phyloP scores from a whole-genome alignment of 1,284 basidiomycete genomes.

The Cryptococcus hybrid region DNA sequence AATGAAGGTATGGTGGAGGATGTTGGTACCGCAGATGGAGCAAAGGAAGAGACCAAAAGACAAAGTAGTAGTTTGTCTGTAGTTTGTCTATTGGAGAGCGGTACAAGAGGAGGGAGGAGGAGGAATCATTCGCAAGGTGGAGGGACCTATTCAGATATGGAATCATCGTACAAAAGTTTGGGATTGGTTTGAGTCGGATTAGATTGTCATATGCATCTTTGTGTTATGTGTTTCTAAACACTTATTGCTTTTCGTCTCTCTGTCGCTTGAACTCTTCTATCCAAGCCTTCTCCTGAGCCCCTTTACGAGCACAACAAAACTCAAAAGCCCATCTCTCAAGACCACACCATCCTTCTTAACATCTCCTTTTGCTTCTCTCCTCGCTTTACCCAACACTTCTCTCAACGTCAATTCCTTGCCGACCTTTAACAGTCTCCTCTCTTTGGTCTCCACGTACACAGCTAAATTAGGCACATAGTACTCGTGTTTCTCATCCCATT shows the following conservation, averaged over 20 bases:
- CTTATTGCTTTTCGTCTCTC: conserved; percentile 33
- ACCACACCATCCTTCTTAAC: conserved; percentile 71
- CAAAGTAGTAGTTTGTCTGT: conserved; percentile 23
- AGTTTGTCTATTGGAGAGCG: neutral
- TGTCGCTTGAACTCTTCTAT: conserved; percentile 80
- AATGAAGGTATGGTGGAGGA: conserved; percentile 45
- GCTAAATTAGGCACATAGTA: conserved; percentile 67
- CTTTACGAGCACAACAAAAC: conserved; percentile 80
- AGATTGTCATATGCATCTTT: too few relatives aligned
- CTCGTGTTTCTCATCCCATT: conserved; percentile 75
- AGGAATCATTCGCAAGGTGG: neutral
- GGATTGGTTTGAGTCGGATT: neutral
- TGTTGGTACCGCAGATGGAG: conserved; percentile 25
- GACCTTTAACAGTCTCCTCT: conserved; percentile 77
- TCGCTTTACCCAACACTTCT: conserved; percentile 65
- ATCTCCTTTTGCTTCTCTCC: conserved; percentile 56
- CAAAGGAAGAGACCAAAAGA: conserved; percentile 39
- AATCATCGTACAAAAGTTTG: neutral
- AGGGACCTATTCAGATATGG: neutral
- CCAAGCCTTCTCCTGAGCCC: conserved; percentile 79
- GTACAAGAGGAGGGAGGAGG: neutral
- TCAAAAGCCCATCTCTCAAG: conserved; percentile 79
- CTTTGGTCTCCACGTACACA: conserved; percentile 78
- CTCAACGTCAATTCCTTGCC: conserved; percentile 82
- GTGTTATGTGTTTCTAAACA: too few relatives aligned